Percentiles rank a stretch among this genome's conserved stretches.
These are phyloP conservation scores for Carallia brachiata DNA, from an alignment of 345 rosid species.

Conservation along the genomic window DNA sequence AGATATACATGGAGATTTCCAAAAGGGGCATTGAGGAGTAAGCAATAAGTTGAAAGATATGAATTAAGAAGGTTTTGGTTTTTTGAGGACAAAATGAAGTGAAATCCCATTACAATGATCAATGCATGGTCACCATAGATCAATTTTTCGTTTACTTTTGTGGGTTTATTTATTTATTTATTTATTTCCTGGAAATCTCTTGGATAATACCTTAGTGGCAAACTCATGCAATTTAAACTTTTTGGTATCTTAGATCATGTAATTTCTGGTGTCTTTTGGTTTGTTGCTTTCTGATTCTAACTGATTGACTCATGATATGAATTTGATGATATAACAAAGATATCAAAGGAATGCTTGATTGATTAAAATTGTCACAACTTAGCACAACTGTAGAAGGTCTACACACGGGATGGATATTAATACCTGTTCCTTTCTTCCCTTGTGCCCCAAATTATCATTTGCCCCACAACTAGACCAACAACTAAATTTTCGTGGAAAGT, in stretches of 20 bases:
- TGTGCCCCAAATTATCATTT: background rate
- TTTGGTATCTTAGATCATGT: too few relatives aligned
- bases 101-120: conserved; percentile 20
- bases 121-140: conserved; percentile 13
- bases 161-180: too few relatives aligned
- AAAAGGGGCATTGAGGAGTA: conserved; percentile 6
- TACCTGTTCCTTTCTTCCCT: background rate
- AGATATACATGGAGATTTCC: conserved; percentile 34
- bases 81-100: conserved; percentile 28
- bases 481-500: background rate
- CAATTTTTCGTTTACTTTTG: background rate
- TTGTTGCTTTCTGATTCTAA: too few relatives aligned
- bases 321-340: too few relatives aligned
- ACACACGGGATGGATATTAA: background rate
- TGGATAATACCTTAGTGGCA: too few relatives aligned
- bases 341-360: too few relatives aligned
- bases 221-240: too few relatives aligned
- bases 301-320: too few relatives aligned
- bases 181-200: too few relatives aligned
- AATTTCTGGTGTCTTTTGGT: too few relatives aligned
- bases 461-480: background rate
- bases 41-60: conserved; percentile 16
- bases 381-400: too few relatives aligned
- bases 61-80: conserved; percentile 28
- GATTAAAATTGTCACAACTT: too few relatives aligned